Conservation (phyloP, 352 stramenopile genomes). For the Plasmopara viticola region DNA sequence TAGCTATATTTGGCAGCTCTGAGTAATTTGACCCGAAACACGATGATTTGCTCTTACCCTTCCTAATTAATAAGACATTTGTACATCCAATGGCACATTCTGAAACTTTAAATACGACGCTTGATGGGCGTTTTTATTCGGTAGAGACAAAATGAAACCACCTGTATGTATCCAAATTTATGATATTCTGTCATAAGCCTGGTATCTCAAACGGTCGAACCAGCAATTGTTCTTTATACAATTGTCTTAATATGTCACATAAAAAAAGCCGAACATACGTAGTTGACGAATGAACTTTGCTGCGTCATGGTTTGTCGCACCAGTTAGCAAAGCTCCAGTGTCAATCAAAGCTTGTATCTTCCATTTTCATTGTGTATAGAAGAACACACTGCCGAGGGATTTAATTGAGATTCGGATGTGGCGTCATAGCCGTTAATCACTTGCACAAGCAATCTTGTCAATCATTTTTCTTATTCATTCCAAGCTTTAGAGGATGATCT, state of each 20-base stretch:
- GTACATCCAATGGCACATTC: too few relatives aligned
- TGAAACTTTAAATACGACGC: too few relatives aligned
- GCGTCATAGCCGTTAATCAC: conserved; percentile 32
- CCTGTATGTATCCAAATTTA: too few relatives aligned
- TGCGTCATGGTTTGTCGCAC: conserved; percentile 43
- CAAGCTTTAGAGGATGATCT: conserved; percentile 35
- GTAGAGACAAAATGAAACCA: too few relatives aligned
- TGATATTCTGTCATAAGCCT: too few relatives aligned
- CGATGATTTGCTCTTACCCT: too few relatives aligned
- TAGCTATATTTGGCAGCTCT: too few relatives aligned
- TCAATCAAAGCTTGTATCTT: conserved; percentile 72
- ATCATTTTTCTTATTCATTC: conserved; percentile 89
- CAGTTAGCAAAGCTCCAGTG: conserved; percentile 74
- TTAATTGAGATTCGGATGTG: conserved; percentile 1
- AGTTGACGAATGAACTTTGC: conserved; percentile 40
- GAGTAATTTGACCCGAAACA: too few relatives aligned
- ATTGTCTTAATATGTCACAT: conserved; percentile 84
- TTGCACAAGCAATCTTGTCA: conserved; percentile 49
- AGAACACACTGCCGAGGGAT: conserved; percentile 49
- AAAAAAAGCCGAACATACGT: conserved; percentile 24
- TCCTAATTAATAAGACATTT: too few relatives aligned
- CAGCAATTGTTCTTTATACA: conserved; percentile 45
- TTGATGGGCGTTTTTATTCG: too few relatives aligned
- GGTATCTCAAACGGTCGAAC: conserved; percentile 39
- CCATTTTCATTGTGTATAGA: conserved; percentile 27